Percentiles rank a stretch among this genome's conserved stretches.
phyloP scores from a whole-genome alignment of 176 grass and related monocot genomes.

The Aegilops speltoides region DNA sequence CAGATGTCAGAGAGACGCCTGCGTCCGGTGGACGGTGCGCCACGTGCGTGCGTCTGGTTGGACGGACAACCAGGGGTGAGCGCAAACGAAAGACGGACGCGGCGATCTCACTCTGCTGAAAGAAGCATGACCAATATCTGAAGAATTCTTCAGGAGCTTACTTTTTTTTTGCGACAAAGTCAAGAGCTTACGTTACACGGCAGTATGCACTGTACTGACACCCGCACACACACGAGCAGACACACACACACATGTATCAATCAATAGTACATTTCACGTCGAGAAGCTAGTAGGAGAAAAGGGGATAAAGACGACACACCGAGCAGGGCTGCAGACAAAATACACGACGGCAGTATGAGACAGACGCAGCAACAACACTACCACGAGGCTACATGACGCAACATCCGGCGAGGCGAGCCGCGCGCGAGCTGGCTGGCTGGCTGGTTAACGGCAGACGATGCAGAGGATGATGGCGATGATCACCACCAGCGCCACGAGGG shows the following conservation, averaged over 20 bases:
- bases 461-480: slow-evolving; percentile 59
- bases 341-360: no score
- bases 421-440: not conserved
- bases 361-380: not conserved
- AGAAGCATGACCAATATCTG: not conserved
- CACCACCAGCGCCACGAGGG: slow-evolving; percentile 49
- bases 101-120: not conserved
- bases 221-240: not conserved
- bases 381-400: not conserved
- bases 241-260: not conserved
- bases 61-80: not conserved
- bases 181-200: no score
- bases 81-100: not conserved
- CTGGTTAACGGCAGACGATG: slow-evolving; percentile 49
- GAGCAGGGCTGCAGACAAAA: not conserved
- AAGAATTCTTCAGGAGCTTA: not conserved
- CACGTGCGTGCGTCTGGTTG: not conserved
- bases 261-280: not conserved
- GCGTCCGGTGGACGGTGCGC: not conserved
- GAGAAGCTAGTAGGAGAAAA: not conserved
- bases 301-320: not conserved
- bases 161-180: no score
- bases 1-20: not conserved
- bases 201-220: not conserved
- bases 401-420: not conserved